Evolutionary conservation across 371 early-diverging fungal species (phyloP), one percentile per base, ranked within the genome.

Genomic region (Rhizomucor pusillus): DNA sequence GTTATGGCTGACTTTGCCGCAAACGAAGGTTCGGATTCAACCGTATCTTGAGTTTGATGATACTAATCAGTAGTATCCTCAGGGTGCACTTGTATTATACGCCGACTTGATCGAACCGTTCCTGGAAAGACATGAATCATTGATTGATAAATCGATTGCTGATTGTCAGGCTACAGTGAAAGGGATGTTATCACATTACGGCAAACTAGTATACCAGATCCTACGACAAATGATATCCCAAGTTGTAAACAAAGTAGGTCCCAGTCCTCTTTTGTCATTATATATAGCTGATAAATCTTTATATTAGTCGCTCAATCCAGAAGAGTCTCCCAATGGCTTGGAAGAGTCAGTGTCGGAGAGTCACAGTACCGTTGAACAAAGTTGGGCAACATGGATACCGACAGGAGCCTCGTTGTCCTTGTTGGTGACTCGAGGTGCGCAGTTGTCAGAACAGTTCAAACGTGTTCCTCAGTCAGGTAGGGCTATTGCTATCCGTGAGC

Each of bases 1-100:
- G 10, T 10, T 77, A 47, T 77, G 73, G 73, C 52, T 77, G 10
- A 77, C 73, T 10, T 51, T 77, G 7, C 77, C 77, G 9, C 77
- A 77, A 33, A 77, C 73, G 39, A 69, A 77, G 57, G 76, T 69
- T 23, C 18, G 7, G 20, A 39, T 44, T 13, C 7, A n/a, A n/a
- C n/a, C n/a, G n/a, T n/a, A n/a, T n/a, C n/a, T n/a, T n/a, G n/a
- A n/a, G n/a, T n/a, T n/a, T 12, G 29, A 0, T 46, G 16, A n/a
- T 20, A 10, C n/a, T 29, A 36, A 22, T 23, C 24, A 24, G 23
- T 56, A 48, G 20, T 11, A 18, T 50, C 18, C 3, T 7, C 25
- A 63, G 59, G 64, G 64, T 12, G 59, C 59, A 20, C 50, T 54
- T 9, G 56, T 63, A 1, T 9, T 63, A 1, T 63, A 63, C 43